phyloP scores from a whole-genome alignment of 2,329 filamentous ascomycete species.

The Colletotrichum chlorophyti region DNA sequence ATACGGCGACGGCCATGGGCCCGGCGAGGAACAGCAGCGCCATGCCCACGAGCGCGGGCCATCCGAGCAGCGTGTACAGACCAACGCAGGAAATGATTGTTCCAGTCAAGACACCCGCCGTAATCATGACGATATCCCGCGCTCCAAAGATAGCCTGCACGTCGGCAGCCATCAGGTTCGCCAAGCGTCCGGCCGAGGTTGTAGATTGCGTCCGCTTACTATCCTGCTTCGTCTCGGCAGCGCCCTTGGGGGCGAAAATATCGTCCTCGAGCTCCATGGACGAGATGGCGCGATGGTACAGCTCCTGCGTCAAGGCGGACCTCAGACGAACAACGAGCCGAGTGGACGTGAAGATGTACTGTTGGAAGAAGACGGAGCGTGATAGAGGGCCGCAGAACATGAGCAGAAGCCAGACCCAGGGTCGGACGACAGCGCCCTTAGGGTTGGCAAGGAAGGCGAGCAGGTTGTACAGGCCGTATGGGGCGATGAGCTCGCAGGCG shows the following conservation, averaged over 20 bases:
- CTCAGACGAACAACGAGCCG: conserved; percentile 63
- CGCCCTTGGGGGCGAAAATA: conserved; percentile 44
- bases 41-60: conserved; percentile 61
- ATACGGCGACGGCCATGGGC: conserved; percentile 58
- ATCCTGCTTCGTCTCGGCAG: conserved; percentile 34
- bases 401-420: conserved; percentile 60
- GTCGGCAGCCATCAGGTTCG: conserved; percentile 66
- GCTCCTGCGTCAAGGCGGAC: conserved; percentile 62
- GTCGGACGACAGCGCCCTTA: conserved; percentile 49
- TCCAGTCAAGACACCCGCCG: conserved; percentile 53
- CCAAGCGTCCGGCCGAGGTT: conserved; percentile 57
- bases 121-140: conserved; percentile 56
- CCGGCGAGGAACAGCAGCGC: conserved; percentile 52
- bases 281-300: conserved; percentile 61
- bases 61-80: conserved; percentile 62
- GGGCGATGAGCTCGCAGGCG: conserved; percentile 56
- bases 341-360: conserved; percentile 64
- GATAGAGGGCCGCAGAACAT: conserved; percentile 58
- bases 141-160: conserved; percentile 60
- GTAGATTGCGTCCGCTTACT: conserved; percentile 35
- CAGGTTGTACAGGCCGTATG: conserved; percentile 60
- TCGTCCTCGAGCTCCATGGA: conserved; percentile 66
- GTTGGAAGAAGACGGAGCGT: conserved; percentile 59
- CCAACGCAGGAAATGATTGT: conserved; percentile 56
- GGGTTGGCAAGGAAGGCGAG: conserved; percentile 58